Evolutionary conservation across 495 filamentous ascomycete genomes (phyloP), one percentile per base, ranked within the genome.

Genomic region (Aspergillus heteromorphus): DNA sequence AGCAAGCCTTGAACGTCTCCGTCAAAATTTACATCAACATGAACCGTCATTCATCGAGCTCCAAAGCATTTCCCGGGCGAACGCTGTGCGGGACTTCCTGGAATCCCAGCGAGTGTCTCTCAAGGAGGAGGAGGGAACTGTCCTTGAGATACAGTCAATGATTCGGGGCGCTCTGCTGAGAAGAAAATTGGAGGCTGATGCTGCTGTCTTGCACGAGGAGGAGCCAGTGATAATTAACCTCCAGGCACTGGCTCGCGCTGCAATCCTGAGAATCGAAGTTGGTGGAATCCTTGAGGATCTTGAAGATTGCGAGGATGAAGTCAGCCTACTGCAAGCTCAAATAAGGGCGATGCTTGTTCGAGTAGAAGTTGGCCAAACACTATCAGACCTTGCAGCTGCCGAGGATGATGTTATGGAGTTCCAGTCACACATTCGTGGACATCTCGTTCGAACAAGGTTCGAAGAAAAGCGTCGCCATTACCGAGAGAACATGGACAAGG

Each of bases 401-500:
- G 93, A 97, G 63, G 84, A 88, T 27, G 66, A 73, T 1, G 77
- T 96, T 51, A 73, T 80, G 27, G 86, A 86, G 23, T 64, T 96
- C 5, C 95, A 99, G 65, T 78, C 91, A 10, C 77, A 81, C 5
- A 82, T 85, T 5, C 82, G 89, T 61, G 93, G 86, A 20, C 82
- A 79, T 55, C 59, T 95, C 11, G 80, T 97, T 50, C 81, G 92
- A 40, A 76, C 72, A 20, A 79, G 77, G 27, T 98, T 95, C 61
- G 83, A 80, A 40, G 89, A 91, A 62, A 93, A 95, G 76, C 84
- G 87, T 57, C 84, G 82, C 11, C 92, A 90, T 71, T 98, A 91
- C 73, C 83, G 86, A 49, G 84, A 92, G 70, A 98, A 98, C 61
- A 98, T 98, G 95, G 85, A 96, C 61, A 97, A 93, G 73, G 95